Conservation (phyloP, 208 protist genomes). For the Leptomonas pyrrhocoris region DNA sequence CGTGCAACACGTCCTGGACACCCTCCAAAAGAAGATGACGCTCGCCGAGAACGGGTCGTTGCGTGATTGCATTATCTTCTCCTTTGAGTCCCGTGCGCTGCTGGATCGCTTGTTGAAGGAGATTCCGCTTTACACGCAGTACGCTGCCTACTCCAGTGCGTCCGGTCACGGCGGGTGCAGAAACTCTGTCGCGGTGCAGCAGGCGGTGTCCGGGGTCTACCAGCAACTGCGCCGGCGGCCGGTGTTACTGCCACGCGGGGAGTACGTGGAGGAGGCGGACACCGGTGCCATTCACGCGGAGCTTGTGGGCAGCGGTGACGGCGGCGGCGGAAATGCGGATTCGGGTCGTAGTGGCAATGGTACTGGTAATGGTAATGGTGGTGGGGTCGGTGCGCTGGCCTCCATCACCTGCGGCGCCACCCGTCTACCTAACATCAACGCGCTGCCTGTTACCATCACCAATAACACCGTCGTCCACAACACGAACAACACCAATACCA, state of each 20-base stretch:
- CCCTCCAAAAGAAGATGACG: constrained; percentile 66
- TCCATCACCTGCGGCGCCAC: not conserved
- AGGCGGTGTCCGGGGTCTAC: constrained; percentile 42
- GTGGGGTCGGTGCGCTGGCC: not conserved
- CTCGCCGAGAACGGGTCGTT: constrained; percentile 75
- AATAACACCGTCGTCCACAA: not conserved
- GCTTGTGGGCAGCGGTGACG: constrained; percentile 7
- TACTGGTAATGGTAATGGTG: not conserved
- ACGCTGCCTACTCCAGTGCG: constrained; percentile 11
- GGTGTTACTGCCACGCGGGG: constrained; percentile 61
- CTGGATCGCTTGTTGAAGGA: constrained; percentile 87
- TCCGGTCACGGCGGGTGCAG: not conserved
- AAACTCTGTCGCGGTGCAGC: constrained; percentile 6
- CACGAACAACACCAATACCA: not conserved
- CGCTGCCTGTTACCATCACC: not conserved
- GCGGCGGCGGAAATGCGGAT: too few species aligned
- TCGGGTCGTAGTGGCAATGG: too few species aligned
- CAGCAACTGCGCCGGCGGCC: constrained; percentile 74
- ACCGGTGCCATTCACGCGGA: constrained; percentile 54
- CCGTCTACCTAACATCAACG: constrained; percentile 5
- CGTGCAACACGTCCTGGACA: constrained; percentile 65
- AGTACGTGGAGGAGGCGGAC: constrained; percentile 54
- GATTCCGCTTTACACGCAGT: constrained; percentile 71
- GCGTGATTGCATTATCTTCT: constrained; percentile 73
- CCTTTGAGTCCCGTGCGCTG: constrained; percentile 82